These are phyloP conservation scores for Saccharomycopsis amapae DNA, from an alignment of 805 yeast species.

Conservation along the genomic window DNA sequence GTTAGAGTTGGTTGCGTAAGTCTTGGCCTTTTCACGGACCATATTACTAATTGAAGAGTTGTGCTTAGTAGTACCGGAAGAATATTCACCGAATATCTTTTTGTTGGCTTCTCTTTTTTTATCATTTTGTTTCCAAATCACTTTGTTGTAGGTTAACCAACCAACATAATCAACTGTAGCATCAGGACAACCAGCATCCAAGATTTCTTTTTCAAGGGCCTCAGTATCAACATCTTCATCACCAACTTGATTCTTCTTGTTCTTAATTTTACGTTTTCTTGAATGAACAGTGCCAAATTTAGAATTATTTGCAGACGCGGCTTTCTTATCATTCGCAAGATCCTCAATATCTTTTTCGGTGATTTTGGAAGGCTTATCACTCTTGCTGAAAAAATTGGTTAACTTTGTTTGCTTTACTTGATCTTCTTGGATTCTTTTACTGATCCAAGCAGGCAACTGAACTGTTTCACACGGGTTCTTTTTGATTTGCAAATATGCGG, in stretches of 20 bases:
- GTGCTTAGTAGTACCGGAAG: constrained; percentile 41
- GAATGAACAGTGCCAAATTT: constrained; percentile 33
- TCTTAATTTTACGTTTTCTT: constrained; percentile 33
- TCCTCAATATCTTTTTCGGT: constrained; percentile 68
- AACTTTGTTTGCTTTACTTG: constrained; percentile 68
- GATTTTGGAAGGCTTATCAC: constrained; percentile 33
- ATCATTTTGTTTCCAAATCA: constrained; percentile 81
- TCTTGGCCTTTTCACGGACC: constrained; percentile 72
- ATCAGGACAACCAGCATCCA: constrained; percentile 54
- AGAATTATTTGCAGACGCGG: constrained; percentile 27
- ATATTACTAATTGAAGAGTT: constrained; percentile 52
- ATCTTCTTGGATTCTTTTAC: constrained; percentile 48
- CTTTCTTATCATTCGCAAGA: constrained; percentile 38
- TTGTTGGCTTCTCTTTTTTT: constrained; percentile 64
- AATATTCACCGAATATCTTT: constrained; percentile 67
- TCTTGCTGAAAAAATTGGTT: constrained; percentile 45
- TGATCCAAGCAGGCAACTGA: constrained; percentile 90
- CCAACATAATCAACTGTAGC: constrained; percentile 60
- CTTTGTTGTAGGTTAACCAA: constrained; percentile 68
- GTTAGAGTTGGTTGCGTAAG: constrained; percentile 54
- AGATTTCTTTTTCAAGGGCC: constrained; percentile 37
- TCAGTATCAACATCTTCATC: constrained; percentile 35
- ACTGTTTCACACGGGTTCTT: constrained; percentile 92
- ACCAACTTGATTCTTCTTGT: not conserved
- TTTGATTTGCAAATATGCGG: constrained; percentile 89